Evolutionary conservation across 768 basidiomycete species (phyloP).

Genomic region (Suillus brevipes): DNA sequence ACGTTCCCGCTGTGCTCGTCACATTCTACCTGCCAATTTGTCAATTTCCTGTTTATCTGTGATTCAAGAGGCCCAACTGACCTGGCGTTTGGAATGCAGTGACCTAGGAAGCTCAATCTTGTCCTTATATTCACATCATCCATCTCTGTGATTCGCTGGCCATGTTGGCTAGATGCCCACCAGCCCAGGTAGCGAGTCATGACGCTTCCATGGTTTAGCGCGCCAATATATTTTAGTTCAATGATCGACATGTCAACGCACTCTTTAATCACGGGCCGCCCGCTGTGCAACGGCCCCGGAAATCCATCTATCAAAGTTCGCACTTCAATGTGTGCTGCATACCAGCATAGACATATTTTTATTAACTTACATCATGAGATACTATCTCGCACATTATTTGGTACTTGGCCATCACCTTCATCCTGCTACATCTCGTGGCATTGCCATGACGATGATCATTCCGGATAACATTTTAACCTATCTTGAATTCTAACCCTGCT

Average conservation of each 20-base stretch:
- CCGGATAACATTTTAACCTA: too few relatives aligned
- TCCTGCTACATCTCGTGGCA: too few relatives aligned
- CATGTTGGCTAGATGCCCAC: conserved; percentile 16
- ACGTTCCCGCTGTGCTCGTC: conserved; percentile 86
- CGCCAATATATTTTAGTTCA: neutral
- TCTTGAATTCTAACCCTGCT: too few relatives aligned
- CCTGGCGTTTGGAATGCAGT: conserved; percentile 44
- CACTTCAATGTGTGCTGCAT: neutral
- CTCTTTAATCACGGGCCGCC: neutral
- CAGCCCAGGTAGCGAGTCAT: neutral
- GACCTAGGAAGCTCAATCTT: conserved; percentile 68
- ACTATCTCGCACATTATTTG: neutral
- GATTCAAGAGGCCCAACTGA: neutral
- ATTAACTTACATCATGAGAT: neutral
- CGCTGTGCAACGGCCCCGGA: neutral
- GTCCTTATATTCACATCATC: conserved; percentile 79
- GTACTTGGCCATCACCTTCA: too few relatives aligned
- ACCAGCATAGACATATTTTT: neutral
- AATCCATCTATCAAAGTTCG: neutral
- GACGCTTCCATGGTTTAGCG: neutral
- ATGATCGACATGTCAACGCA: neutral
- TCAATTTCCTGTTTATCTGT: conserved; percentile 63
- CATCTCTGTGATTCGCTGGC: conserved; percentile 68
- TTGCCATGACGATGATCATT: too few relatives aligned
- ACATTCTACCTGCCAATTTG: conserved; percentile 48